Evolutionary conservation across 805 yeast genomes (phyloP).

Genomic region (Candida vaughaniae): DNA sequence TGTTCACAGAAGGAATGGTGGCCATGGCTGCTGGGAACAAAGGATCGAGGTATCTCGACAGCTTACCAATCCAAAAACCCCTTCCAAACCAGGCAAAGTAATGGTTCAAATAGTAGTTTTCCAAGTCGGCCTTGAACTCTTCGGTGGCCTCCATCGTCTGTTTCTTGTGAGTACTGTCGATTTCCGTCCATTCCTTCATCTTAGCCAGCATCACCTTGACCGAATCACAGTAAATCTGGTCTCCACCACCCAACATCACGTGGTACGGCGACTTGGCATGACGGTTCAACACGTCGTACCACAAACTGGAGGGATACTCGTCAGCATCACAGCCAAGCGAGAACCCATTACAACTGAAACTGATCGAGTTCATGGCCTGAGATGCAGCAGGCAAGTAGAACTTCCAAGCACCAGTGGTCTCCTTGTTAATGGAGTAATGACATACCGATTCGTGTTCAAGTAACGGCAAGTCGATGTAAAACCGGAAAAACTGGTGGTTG

Average conservation of each 20-base stretch:
- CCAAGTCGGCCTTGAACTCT: constrained; percentile 54
- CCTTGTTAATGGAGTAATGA: constrained; percentile 57
- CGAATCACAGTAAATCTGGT: constrained; percentile 87
- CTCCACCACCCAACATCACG: constrained; percentile 98
- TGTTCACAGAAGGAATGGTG: constrained; percentile 80
- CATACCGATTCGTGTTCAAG: constrained; percentile 56
- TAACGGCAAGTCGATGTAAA: constrained; percentile 51
- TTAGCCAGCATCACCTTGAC: constrained; percentile 58
- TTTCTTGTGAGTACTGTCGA: constrained; percentile 49
- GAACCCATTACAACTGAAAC: constrained; percentile 90
- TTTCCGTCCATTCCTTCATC: constrained; percentile 63
- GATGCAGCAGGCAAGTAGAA: constrained; percentile 66
- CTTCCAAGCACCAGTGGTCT: constrained; percentile 40
- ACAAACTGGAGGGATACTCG: constrained; percentile 69
- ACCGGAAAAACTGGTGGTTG: constrained; percentile 66
- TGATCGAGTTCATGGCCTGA: constrained; percentile 77
- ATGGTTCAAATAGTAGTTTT: constrained; percentile 65
- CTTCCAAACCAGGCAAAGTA: constrained; percentile 88
- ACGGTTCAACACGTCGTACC: constrained; percentile 78
- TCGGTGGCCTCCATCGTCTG: constrained; percentile 37
- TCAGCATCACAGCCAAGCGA: constrained; percentile 69
- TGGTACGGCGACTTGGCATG: constrained; percentile 69
- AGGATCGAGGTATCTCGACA: constrained; percentile 64
- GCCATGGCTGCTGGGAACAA: constrained; percentile 75
- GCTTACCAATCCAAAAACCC: constrained; percentile 77